Evolutionary conservation across 352 stramenopile genomes (phyloP).

Genomic region (Globisporangium abappressorium): DNA sequence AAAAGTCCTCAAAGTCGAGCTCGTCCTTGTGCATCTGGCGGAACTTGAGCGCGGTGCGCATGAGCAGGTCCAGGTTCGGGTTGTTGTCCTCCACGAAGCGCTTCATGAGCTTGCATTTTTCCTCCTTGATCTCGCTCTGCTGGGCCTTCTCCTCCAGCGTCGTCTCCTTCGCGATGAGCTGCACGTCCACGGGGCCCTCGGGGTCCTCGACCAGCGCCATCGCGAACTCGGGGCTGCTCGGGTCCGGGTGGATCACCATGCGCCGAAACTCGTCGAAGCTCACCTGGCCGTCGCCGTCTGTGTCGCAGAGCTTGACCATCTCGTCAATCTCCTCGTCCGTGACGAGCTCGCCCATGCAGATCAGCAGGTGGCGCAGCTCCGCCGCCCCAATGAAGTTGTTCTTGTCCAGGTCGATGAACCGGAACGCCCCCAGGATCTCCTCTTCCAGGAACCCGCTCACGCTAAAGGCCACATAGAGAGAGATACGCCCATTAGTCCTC

Average conservation of each 20-base stretch:
- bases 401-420: constrained; percentile 92
- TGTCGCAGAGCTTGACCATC: constrained; percentile 93
- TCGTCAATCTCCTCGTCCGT: constrained; percentile 93
- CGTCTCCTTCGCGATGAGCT: constrained; percentile 32
- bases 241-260: constrained; percentile 90
- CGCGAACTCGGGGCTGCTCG: constrained; percentile 74
- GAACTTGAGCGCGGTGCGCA: constrained; percentile 57
- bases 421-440: constrained; percentile 90
- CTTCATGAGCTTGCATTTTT: constrained; percentile 70
- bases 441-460: constrained; percentile 87
- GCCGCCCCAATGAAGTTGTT: constrained; percentile 92
- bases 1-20: constrained; percentile 80
- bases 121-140: constrained; percentile 59
- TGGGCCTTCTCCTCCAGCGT: constrained; percentile 50
- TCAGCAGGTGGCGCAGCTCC: constrained; percentile 91
- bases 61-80: constrained; percentile 59
- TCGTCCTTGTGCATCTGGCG: constrained; percentile 48
- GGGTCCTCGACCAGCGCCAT: constrained; percentile 26
- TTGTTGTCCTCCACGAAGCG: constrained; percentile 68
- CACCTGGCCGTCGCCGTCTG: constrained; percentile 91
- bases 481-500: neutral
- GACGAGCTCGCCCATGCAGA: constrained; percentile 95
- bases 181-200: constrained; percentile 22
- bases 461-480: neutral
- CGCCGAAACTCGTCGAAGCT: constrained; percentile 90